Evolutionary conservation across 2,329 filamentous ascomycete species (phyloP), one percentile per base, ranked within the genome.

Genomic region (Arthrobotrys musiformis): DNA sequence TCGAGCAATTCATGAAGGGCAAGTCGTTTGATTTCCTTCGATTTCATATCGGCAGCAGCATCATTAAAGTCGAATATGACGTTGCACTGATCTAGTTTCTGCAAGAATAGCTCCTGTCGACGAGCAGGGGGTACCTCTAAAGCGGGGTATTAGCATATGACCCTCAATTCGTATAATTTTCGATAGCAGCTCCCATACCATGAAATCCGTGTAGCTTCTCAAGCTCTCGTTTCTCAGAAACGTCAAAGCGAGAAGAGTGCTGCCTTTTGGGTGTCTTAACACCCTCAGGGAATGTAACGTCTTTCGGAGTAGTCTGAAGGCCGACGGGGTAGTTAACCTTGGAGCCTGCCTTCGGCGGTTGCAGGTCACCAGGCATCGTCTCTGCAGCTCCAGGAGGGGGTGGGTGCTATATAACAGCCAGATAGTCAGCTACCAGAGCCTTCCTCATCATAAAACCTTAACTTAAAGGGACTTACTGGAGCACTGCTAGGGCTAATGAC

Each of bases 21-120:
- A 80, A 99, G 86, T 82, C 95, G 90, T 87, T 99, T 99, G 87
- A 99, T 98, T 85, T 99, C 95, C 86, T 99, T 99, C 56, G 94
- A 97, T 85, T 99, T 99, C 94, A 99, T 98, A 83, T 99, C 95
- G 80, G 91, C 94, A 80, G 93, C 97, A 58, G 94, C 93, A 84
- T 99, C 95, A 83, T 98, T 99, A 86, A 99, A 99, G 85, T 99
- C 95, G 83, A 99, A 99, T 82, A 99, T 99, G 86, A 99, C 96
- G 83, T 99, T 99, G 87, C 95, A 99, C 84, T 99, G 95, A 82
- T 98, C 95, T 81, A 99, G 95, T 87, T 99, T 99, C 83, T 98
- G 94, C 94, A 99, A 97, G 85, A 99, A 99, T 17, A 99, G 89
- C 81, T 98, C 94, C 85, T 97, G 94, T 78, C 95, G 90, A 79